Conservation (phyloP, 345 rosid species). For the Schrenkiella parvula region DNA sequence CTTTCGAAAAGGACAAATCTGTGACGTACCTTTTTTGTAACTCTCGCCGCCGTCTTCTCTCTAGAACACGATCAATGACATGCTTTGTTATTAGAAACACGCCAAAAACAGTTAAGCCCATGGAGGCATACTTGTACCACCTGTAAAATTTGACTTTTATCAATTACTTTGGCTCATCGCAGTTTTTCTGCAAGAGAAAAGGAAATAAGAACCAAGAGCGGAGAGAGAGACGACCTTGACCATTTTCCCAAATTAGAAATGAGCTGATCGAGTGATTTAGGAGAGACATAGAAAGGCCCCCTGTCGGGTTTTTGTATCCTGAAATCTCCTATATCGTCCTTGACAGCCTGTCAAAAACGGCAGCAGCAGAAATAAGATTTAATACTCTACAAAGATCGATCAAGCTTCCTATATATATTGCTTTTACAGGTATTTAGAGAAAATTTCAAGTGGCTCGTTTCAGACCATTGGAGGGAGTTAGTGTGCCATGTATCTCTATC, state of each 20-base stretch:
- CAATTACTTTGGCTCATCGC: conserved; percentile 15
- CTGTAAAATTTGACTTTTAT: conserved; percentile 40
- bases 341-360: conserved; percentile 64
- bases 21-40: conserved; percentile 66
- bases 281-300: conserved; percentile 91
- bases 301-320: conserved; percentile 63
- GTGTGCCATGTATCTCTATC: neutral
- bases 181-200: conserved; percentile 11
- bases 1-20: conserved; percentile 30
- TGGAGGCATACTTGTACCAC: conserved; percentile 80
- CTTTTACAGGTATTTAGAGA: neutral
- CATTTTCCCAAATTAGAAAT: conserved; percentile 88
- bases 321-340: conserved; percentile 83
- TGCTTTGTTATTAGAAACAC: conserved; percentile 65
- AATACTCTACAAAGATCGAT: conserved; percentile 21
- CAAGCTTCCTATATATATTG: neutral
- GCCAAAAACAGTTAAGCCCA: conserved; percentile 80
- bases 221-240: conserved; percentile 58
- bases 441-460: neutral
- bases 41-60: conserved; percentile 61
- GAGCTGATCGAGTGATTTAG: conserved; percentile 78
- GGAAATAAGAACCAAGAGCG: conserved; percentile 15
- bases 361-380: conserved; percentile 5
- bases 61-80: conserved; percentile 55
- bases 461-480: neutral